phyloP scores from a whole-genome alignment of 208 protist species.

The Leishmania aethiopica region DNA sequence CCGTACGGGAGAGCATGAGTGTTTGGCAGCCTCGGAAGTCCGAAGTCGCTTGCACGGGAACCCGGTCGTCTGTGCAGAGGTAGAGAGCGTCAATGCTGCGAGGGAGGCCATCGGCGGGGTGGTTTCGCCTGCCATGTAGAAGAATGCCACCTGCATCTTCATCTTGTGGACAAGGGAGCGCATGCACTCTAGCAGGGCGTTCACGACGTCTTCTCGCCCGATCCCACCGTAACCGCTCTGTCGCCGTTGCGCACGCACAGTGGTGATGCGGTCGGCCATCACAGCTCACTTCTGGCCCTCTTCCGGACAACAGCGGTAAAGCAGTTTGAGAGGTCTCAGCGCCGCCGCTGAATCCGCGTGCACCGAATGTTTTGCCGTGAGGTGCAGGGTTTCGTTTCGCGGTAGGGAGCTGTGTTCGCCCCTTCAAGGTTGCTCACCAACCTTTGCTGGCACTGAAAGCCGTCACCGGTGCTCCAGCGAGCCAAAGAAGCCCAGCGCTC shows the following conservation, averaged over 20 bases:
- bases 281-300: conserved; percentile 1
- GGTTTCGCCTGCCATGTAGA: conserved; percentile 12
- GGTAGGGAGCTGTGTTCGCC: not conserved
- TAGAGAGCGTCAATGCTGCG: conserved; percentile 12
- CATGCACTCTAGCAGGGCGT: conserved; percentile 16
- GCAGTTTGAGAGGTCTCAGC: not conserved
- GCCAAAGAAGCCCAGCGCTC: not conserved
- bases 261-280: conserved; percentile 12
- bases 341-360: not conserved
- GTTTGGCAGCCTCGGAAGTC: not conserved
- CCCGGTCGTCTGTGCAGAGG: not conserved
- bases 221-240: conserved; percentile 12
- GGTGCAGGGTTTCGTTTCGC: not conserved
- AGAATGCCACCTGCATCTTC: conserved; percentile 11
- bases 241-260: conserved; percentile 8
- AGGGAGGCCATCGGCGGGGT: conserved; percentile 19
- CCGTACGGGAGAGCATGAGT: not conserved
- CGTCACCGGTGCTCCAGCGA: not conserved
- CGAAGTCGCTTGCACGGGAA: not conserved
- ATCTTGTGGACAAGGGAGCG: conserved; percentile 5
- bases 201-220: conserved; percentile 11
- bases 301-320: not conserved
- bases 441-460: conserved; percentile 2
- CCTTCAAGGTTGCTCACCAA: not conserved
- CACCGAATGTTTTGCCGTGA: conserved; percentile 5